A percentile compares a stretch with the other conserved stretches of the same genome.
Conservation (phyloP, 805 yeast genomes). For the Pachysolen tannophilus region DNA sequence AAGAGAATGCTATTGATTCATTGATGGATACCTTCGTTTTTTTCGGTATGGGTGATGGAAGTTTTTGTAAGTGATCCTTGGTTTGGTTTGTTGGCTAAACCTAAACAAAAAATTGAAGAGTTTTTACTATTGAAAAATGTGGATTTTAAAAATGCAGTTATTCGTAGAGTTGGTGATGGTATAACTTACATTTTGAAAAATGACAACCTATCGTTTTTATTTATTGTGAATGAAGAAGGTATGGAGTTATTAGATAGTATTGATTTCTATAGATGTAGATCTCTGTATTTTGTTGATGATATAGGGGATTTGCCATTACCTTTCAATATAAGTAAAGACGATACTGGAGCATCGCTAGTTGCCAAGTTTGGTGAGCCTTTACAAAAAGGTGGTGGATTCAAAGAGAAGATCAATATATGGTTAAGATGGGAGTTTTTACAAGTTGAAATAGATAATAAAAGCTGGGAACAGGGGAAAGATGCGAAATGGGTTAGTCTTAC, state of each 20-base stretch:
- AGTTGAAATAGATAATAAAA: conserved; percentile 24
- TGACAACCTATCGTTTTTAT: conserved; percentile 3
- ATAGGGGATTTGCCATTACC: conserved; percentile 11
- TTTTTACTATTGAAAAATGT: neutral
- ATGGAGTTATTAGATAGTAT: conserved; percentile 1
- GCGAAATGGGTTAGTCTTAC: conserved; percentile 23
- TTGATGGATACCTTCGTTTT: too few species aligned
- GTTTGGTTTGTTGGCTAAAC: neutral
- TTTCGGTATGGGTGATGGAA: too few species aligned
- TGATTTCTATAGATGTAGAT: conserved; percentile 5
- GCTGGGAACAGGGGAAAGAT: conserved; percentile 26
- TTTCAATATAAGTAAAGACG: conserved; percentile 10
- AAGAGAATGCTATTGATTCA: too few species aligned
- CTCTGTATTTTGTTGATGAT: neutral
- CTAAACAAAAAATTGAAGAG: neutral
- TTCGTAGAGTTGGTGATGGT: neutral
- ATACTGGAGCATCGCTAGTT: conserved; percentile 23
- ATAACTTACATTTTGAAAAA: conserved; percentile 1
- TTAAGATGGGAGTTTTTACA: conserved; percentile 28
- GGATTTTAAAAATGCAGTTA: neutral
- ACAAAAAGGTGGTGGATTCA: conserved; percentile 33
- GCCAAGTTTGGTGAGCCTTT: conserved; percentile 29
- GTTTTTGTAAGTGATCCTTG: neutral
- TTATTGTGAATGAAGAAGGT: neutral
- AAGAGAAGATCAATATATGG: conserved; percentile 28